These are phyloP conservation scores for Amanita phalloides DNA, from an alignment of 768 basidiomycete genomes.

Conservation along the genomic window DNA sequence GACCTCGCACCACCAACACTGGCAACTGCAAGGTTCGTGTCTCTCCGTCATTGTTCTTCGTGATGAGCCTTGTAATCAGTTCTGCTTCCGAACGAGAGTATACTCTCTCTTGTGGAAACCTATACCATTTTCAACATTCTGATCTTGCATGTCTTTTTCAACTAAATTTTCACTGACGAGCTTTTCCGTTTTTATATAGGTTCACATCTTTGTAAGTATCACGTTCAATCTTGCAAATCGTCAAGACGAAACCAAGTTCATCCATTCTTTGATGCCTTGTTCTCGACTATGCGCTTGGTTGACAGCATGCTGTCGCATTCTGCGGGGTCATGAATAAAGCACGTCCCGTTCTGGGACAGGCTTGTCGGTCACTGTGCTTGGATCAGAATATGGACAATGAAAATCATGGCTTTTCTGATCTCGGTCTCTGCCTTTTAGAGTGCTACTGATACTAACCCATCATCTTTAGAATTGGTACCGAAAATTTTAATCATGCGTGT, in stretches of 20 bases:
- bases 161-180: conserved; percentile 12
- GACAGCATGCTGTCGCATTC: conserved; percentile 23
- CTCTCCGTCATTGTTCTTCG: conserved; percentile 9
- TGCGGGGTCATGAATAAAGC: conserved; percentile 21
- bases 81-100: conserved; percentile 77
- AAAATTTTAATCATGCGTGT: not conserved
- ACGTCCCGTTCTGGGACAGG: conserved; percentile 39
- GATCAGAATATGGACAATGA: conserved; percentile 23
- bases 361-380: conserved; percentile 18
- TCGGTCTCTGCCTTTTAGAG: conserved; percentile 4
- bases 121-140: conserved; percentile 48
- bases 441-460: not conserved
- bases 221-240: not conserved
- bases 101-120: conserved; percentile 61
- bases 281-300: conserved; percentile 18
- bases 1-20: not conserved
- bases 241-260: conserved; percentile 70
- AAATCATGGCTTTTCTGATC: conserved; percentile 61
- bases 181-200: conserved; percentile 1
- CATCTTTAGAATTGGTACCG: not conserved
- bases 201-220: conserved; percentile 13
- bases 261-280: conserved; percentile 62
- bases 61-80: conserved; percentile 54
- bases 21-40: not conserved
- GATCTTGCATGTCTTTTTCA: conserved; percentile 18